A percentile compares a stretch with the other conserved stretches of the same genome.
Evolutionary conservation across 345 rosid genomes (phyloP).

Genomic region (Turritis glabra): DNA sequence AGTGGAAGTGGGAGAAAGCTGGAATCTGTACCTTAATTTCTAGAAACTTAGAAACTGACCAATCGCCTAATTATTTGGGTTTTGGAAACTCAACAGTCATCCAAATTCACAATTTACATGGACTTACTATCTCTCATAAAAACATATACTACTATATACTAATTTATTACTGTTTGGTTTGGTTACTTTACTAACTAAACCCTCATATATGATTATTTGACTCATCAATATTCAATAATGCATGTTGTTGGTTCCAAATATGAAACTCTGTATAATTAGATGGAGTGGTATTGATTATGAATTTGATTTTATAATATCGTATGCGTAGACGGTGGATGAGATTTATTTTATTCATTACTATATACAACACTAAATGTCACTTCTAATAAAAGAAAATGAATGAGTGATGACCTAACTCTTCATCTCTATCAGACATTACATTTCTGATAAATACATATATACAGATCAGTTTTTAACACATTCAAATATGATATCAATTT

Average conservation of each 20-base stretch:
- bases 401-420: background rate
- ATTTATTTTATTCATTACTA: background rate
- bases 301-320: background rate
- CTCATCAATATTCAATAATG: background rate
- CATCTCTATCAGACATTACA: background rate
- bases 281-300: background rate
- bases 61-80: background rate
- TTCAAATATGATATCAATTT: no score
- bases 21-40: conserved; percentile 38
- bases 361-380: background rate
- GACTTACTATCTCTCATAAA: background rate
- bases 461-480: background rate
- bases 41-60: conserved; percentile 27
- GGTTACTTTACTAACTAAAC: background rate
- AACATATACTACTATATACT: no score
- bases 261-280: background rate
- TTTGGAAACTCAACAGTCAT: background rate
- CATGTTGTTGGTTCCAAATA: conserved; percentile 12
- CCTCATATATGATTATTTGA: background rate
- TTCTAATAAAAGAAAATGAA: background rate
- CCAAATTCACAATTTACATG: background rate
- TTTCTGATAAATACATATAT: background rate
- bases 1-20: conserved; percentile 55
- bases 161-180: background rate
- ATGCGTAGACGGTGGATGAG: conserved; percentile 7